These are phyloP conservation scores for Pyrenochaeta sp. DNA, from an alignment of 2,329 filamentous ascomycete species.

Conservation along the genomic window DNA sequence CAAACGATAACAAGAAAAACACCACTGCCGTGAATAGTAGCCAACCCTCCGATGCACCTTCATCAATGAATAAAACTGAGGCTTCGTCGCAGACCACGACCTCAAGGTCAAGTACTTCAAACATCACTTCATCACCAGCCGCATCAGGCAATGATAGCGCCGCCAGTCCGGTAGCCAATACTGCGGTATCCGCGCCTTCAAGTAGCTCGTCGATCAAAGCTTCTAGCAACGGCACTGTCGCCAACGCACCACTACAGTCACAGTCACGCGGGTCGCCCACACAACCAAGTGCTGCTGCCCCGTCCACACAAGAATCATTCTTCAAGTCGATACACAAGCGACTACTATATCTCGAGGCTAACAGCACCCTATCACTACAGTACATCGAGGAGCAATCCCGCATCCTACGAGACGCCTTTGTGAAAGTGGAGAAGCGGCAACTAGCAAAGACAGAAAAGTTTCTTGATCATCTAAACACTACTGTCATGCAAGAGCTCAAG, in stretches of 20 bases:
- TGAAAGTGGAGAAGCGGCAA: conserved; percentile 86
- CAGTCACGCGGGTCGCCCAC: conserved; percentile 48
- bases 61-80: conserved; percentile 2
- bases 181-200: conserved; percentile 17
- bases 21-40: not conserved
- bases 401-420: conserved; percentile 86
- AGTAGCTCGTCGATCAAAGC: conserved; percentile 18
- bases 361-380: conserved; percentile 89
- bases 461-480: conserved; percentile 83
- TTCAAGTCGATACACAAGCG: conserved; percentile 97
- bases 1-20: not conserved
- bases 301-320: conserved; percentile 95
- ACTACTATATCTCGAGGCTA: conserved; percentile 87
- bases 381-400: conserved; percentile 97
- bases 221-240: conserved; percentile 27
- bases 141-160: conserved; percentile 14
- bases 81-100: conserved; percentile 6
- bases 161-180: conserved; percentile 17
- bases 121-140: conserved; percentile 8
- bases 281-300: conserved; percentile 65
- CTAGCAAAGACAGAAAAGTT: conserved; percentile 83
- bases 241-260: conserved; percentile 22
- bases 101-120: conserved; percentile 9
- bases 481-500: conserved; percentile 76
- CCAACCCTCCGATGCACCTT: not conserved